A percentile compares a stretch with the other conserved stretches of the same genome.
These are phyloP conservation scores for Fusarium equiseti DNA, from an alignment of 2,329 filamentous ascomycete genomes.

Conservation along the genomic window DNA sequence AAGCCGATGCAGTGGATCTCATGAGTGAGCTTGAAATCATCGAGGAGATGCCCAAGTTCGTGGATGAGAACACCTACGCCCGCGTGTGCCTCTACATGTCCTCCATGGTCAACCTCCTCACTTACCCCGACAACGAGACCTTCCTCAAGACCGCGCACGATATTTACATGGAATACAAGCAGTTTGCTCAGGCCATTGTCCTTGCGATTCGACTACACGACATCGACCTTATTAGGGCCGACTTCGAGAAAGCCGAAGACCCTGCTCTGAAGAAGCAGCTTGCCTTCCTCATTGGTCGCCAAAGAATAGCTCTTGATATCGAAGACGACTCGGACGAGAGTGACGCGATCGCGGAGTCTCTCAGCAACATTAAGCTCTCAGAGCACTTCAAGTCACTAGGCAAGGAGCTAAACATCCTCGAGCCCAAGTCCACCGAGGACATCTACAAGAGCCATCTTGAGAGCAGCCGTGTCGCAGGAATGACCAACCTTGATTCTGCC, in stretches of 20 bases:
- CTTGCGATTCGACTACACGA: conserved; percentile 95
- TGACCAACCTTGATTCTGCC: conserved; percentile 95
- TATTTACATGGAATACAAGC: conserved; percentile 93
- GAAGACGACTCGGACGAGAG: conserved; percentile 76
- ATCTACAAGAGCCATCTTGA: conserved; percentile 99
- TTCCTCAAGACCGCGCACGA: conserved; percentile 93
- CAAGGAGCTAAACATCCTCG: conserved; percentile 96
- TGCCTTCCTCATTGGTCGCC: conserved; percentile 90
- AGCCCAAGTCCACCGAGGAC: conserved; percentile 96
- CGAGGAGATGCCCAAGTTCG: conserved; percentile 85
- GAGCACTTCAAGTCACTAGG: conserved; percentile 94
- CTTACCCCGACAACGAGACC: conserved; percentile 95
- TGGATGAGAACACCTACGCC: conserved; percentile 94
- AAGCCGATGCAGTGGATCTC: conserved; percentile 96
- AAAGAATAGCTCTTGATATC: conserved; percentile 85
- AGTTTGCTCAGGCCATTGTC: conserved; percentile 92
- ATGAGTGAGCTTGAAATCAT: conserved; percentile 99
- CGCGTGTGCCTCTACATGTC: conserved; percentile 98
- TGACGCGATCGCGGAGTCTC: conserved; percentile 80
- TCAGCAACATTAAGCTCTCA: conserved; percentile 88
- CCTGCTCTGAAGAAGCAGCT: conserved; percentile 90
- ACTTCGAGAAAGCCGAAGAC: conserved; percentile 85
- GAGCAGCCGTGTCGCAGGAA: conserved; percentile 89
- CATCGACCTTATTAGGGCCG: conserved; percentile 80
- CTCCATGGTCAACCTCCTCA: conserved; percentile 97